phyloP scores from a whole-genome alignment of 148 eudicot genomes.

The Simmondsia chinensis region DNA sequence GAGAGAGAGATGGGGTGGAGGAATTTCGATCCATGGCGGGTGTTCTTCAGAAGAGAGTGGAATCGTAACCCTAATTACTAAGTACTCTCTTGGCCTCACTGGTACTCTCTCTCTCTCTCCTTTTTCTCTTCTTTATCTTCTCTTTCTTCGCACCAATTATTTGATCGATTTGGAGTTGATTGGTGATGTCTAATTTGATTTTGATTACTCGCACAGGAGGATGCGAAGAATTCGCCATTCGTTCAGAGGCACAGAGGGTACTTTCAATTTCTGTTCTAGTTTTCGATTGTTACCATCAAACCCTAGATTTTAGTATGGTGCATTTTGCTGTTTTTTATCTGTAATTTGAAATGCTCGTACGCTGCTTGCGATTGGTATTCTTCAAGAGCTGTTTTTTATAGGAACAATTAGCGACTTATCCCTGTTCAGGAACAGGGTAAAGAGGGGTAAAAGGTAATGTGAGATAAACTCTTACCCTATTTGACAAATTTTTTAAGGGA shows the following conservation, averaged over 20 bases:
- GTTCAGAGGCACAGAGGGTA: slow-evolving; percentile 55
- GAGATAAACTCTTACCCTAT: too few relatives aligned
- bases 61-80: slow-evolving; percentile 31
- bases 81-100: slow-evolving; percentile 28
- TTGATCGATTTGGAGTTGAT: not conserved
- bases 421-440: too few relatives aligned
- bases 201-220: slow-evolving; percentile 37
- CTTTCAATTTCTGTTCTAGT: too few relatives aligned
- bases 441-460: too few relatives aligned
- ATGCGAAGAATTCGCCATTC: slow-evolving; percentile 44
- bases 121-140: not conserved
- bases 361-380: too few relatives aligned
- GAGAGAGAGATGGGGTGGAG: slow-evolving; percentile 30
- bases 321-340: too few relatives aligned
- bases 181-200: not conserved
- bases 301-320: too few relatives aligned
- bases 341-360: too few relatives aligned
- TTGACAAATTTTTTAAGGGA: too few relatives aligned
- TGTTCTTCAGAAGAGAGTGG: slow-evolving; percentile 39
- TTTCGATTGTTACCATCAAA: too few relatives aligned
- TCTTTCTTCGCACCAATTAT: not conserved
- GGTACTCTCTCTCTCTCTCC: slow-evolving; percentile 6
- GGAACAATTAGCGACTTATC: too few relatives aligned
- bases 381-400: too few relatives aligned
- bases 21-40: slow-evolving; percentile 38